Percentiles rank a stretch among this genome's conserved stretches.
Evolutionary conservation across 768 basidiomycete species (phyloP).

Genomic region (Hypholoma fasciculare): DNA sequence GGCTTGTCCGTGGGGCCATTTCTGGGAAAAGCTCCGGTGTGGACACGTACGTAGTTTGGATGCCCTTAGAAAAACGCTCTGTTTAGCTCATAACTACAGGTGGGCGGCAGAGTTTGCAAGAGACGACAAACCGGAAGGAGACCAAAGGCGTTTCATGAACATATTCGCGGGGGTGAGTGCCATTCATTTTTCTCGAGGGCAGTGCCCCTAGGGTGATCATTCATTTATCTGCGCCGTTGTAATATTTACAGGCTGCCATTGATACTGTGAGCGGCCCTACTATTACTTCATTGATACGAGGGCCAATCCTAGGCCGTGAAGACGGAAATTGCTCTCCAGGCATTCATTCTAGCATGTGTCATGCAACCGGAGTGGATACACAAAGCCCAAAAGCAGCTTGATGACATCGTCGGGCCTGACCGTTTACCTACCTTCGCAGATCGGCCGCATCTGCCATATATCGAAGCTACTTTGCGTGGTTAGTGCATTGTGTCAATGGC

Average conservation of each 20-base stretch:
- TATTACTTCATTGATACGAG: not conserved
- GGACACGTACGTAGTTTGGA: not conserved
- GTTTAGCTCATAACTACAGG: not conserved
- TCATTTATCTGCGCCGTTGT: no score
- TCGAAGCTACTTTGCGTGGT: not conserved
- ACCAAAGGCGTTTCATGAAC: not conserved
- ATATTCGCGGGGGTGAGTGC: not conserved
- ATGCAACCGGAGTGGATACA: not conserved
- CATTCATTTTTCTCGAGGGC: not conserved
- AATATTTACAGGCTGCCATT: not conserved
- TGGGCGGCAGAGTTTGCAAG: not conserved
- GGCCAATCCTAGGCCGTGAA: not conserved
- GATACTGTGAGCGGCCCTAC: not conserved
- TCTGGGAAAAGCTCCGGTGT: not conserved
- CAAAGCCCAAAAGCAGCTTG: not conserved
- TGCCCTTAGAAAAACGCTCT: no score
- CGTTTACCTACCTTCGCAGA: not conserved
- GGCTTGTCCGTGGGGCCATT: not conserved
- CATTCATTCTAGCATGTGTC: not conserved
- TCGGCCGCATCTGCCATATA: not conserved
- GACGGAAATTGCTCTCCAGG: not conserved
- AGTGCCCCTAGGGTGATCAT: not conserved
- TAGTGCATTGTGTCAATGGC: not conserved
- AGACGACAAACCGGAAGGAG: not conserved
- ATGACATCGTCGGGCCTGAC: not conserved